phyloP scores from a whole-genome alignment of 768 basidiomycete genomes.

The Leccinellum luteum region DNA sequence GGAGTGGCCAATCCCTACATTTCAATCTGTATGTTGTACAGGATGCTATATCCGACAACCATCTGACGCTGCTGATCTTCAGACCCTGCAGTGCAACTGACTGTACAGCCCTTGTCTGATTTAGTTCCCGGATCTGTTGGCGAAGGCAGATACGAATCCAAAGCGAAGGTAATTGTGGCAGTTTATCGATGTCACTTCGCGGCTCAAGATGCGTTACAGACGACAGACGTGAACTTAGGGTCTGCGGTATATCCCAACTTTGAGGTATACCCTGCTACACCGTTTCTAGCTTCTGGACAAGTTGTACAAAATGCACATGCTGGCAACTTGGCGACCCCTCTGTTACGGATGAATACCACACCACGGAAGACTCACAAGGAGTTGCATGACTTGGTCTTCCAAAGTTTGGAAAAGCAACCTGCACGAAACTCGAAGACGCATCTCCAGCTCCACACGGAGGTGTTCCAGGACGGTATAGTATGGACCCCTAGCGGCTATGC shows the following conservation, averaged over 20 bases:
- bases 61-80: background rate
- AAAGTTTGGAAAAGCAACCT: conserved; percentile 7
- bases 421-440: conserved; percentile 31
- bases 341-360: background rate
- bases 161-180: conserved; percentile 11
- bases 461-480: conserved; percentile 30
- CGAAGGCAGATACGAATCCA: background rate
- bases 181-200: background rate
- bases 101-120: conserved; percentile 9
- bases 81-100: conserved; percentile 20
- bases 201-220: conserved; percentile 7
- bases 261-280: conserved; percentile 19
- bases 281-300: background rate
- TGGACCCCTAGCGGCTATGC: conserved; percentile 30
- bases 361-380: conserved; percentile 20
- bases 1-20: conserved; percentile 18
- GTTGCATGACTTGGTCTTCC: conserved; percentile 13
- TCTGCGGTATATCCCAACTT: conserved; percentile 24
- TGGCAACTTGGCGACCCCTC: background rate
- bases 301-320: background rate
- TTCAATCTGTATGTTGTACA: conserved; percentile 22
- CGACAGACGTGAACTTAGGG: background rate
- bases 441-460: conserved; percentile 31
- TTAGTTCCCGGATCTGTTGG: conserved; percentile 8
- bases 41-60: background rate